Evolutionary conservation across 805 yeast genomes (phyloP), one percentile per base, ranked within the genome.

Genomic region (Saccharomycopsis sp.): DNA sequence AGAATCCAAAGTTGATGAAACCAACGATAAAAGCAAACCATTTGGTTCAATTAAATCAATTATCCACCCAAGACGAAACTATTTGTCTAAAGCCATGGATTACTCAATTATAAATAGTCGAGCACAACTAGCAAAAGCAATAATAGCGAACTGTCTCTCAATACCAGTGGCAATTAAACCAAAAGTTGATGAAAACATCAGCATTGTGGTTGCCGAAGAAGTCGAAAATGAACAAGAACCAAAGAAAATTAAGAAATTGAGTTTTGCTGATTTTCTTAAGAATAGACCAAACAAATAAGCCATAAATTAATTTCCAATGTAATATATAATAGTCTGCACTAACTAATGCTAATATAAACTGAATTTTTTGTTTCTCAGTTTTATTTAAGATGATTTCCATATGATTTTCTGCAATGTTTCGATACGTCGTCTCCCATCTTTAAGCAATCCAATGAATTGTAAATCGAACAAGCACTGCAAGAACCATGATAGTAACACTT

Each of bases 231-330:
- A 51, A 33, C 45, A 56, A 20, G 62, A 58, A 26, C 65, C 66
- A 3, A 60, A 61, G 47, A 52, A 61, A 35, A 73, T 70, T 22
- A 78, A 77, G 65, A 82, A 81, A 60, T 66, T 82, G 53, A 79
- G 85, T 39, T 76, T 82, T 58, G 88, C 88, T 1, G 90, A 82
- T 55, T 82, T 82, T 59, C 79, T 78, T 60, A 81, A 75, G 67
- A 75, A 75, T 56, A 64, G 62, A 55, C 59, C 61, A 21, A 55
- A 59, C 38, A 46, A 41, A 28, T 35, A 23, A 38, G 35, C n/a
- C 35, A 8, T 20, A 31, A 20, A 7, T 14, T 14, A 14, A 20
- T 26, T 26, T 8, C 11, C 11, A 26, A 26, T 26, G 29, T 26
- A 26, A 9, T 26, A 26, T 26, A 26, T n/a, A 27, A 27, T 27